A percentile compares a stretch with the other conserved stretches of the same genome.
phyloP scores from a whole-genome alignment of 202 grass and related monocot genomes.

The Digitaria exilis region DNA sequence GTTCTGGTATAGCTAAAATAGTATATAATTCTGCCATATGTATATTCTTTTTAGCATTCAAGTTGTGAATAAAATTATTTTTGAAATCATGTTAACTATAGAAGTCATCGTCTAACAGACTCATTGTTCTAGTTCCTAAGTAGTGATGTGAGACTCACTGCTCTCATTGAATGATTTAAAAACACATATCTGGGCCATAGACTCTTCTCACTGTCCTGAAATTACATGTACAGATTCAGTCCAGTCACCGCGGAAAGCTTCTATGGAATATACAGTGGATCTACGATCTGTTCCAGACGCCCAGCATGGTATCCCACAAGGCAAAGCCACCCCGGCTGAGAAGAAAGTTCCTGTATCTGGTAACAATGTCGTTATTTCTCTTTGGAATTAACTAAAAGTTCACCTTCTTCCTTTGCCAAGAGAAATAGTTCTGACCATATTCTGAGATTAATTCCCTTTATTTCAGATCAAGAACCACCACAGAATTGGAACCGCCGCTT shows the following conservation, averaged over 20 bases:
- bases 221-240: background rate
- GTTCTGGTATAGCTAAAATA: background rate
- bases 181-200: background rate
- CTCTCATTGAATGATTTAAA: background rate
- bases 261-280: background rate
- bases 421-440: background rate
- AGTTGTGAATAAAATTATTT: background rate
- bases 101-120: background rate
- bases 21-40: background rate
- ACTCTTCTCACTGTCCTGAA: background rate
- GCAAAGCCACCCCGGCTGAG: background rate
- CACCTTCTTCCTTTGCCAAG: background rate
- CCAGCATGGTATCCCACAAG: constrained; percentile 21
- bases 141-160: background rate
- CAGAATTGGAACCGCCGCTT: background rate
- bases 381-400: background rate
- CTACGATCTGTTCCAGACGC: constrained; percentile 9
- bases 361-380: background rate
- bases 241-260: background rate
- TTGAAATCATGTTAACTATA: background rate
- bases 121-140: background rate
- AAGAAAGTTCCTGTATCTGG: background rate
- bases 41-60: background rate
- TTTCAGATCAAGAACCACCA: constrained; percentile 1
- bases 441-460: background rate